Percentiles rank a stretch among this genome's conserved stretches.
These are phyloP conservation scores for Ustilago crameri DNA, from an alignment of 1,284 basidiomycete species.

Conservation along the genomic window DNA sequence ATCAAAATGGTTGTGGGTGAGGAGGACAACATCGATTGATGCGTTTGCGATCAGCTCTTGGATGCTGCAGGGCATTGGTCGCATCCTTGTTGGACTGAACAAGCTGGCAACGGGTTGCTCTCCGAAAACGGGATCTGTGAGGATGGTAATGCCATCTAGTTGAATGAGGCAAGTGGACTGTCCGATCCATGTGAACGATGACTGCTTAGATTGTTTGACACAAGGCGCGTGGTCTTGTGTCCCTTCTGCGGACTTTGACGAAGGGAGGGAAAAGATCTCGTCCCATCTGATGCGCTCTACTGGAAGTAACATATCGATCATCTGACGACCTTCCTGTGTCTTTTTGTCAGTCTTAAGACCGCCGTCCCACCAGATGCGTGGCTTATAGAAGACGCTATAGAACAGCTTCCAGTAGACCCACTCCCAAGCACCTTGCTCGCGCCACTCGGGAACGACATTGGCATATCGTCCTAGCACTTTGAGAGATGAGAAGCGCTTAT, in stretches of 20 bases:
- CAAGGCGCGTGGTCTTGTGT: neutral
- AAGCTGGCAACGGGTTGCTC: slow-evolving; percentile 69
- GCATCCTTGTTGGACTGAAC: slow-evolving; percentile 69
- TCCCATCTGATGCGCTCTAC: slow-evolving; percentile 48
- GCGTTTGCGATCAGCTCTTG: slow-evolving; percentile 66
- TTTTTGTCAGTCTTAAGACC: slow-evolving; percentile 57
- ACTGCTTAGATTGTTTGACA: slow-evolving; percentile 8
- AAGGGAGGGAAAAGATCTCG: slow-evolving; percentile 22
- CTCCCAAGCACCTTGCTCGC: slow-evolving; percentile 70
- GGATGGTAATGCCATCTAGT: slow-evolving; percentile 70
- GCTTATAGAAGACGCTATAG: slow-evolving; percentile 47
- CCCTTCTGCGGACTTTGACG: neutral
- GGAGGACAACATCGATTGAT: slow-evolving; percentile 70
- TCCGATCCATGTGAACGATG: slow-evolving; percentile 59
- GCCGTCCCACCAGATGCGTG: slow-evolving; percentile 61
- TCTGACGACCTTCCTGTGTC: slow-evolving; percentile 38
- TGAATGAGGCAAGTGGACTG: slow-evolving; percentile 69
- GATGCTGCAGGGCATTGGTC: slow-evolving; percentile 69
- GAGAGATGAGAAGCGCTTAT: slow-evolving; percentile 64
- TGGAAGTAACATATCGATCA: slow-evolving; percentile 48
- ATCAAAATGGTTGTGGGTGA: slow-evolving; percentile 70
- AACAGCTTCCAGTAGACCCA: slow-evolving; percentile 57
- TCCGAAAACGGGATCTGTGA: slow-evolving; percentile 72
- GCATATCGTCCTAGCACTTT: slow-evolving; percentile 61
- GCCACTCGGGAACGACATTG: slow-evolving; percentile 71